A percentile compares a stretch with the other conserved stretches of the same genome.
These are phyloP conservation scores for slime mould (Dictyostelium discoideum) DNA, from an alignment of 78 protist species.

Conservation along the genomic window DNA sequence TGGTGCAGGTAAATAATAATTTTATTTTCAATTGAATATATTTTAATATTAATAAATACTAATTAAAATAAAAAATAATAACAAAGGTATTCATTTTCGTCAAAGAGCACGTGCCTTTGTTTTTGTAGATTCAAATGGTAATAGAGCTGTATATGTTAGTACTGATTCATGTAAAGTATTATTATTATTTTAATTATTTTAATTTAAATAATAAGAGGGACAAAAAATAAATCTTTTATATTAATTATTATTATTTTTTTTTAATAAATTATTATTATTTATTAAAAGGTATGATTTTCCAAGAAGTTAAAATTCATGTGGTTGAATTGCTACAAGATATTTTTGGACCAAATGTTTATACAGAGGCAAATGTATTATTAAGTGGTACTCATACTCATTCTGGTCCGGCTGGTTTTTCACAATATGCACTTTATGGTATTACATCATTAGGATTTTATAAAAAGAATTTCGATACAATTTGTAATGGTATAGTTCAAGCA, in stretches of 20 bases:
- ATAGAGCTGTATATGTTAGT: constrained; percentile 71
- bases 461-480: constrained; percentile 76
- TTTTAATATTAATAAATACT: no score
- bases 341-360: constrained; percentile 42
- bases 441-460: constrained; percentile 83
- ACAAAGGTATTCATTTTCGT: constrained; percentile 43
- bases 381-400: constrained; percentile 90
- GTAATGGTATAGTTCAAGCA: constrained; percentile 82
- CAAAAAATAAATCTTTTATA: no score
- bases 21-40: no score
- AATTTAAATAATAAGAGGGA: no score
- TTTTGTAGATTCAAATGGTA: constrained; percentile 53
- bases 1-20: not conserved
- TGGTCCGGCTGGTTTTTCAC: constrained; percentile 87
- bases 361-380: constrained; percentile 72
- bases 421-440: constrained; percentile 84
- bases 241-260: no score
- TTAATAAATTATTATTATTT: no score
- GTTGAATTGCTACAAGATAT: constrained; percentile 24
- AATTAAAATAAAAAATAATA: no score
- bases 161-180: constrained; percentile 61
- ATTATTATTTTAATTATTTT: no score
- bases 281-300: constrained; percentile 47
- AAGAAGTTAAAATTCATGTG: constrained; percentile 59
- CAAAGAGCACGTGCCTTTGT: constrained; percentile 81